A percentile compares a stretch with the other conserved stretches of the same genome.
Conservation (phyloP, 2,329 filamentous ascomycete species). For the Phaeosphaeriaceae sp. region DNA sequence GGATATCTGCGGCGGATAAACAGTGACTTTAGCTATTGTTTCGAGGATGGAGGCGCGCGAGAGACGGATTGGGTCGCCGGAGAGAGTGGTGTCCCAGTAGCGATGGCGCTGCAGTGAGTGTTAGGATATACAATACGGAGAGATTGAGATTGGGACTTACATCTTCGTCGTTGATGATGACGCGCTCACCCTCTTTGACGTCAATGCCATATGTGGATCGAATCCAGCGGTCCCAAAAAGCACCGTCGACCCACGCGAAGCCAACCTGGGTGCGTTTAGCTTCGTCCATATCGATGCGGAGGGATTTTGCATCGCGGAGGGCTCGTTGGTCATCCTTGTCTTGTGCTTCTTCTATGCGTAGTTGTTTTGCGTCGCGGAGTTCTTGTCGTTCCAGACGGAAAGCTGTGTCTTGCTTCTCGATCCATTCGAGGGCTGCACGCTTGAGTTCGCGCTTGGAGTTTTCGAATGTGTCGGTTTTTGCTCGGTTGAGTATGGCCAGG, state of each 20-base stretch:
- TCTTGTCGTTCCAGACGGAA: constrained; percentile 95
- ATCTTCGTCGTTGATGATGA: constrained; percentile 97
- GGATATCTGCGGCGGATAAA: constrained; percentile 72
- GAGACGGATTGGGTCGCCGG: constrained; percentile 86
- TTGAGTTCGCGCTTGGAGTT: constrained; percentile 88
- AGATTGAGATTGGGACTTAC: no score
- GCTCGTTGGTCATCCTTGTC: constrained; percentile 90
- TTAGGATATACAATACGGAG: no score
- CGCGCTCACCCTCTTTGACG: constrained; percentile 81
- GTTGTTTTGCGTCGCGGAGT: constrained; percentile 89
- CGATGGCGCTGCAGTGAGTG: constrained; percentile 72
- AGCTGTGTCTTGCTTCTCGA: constrained; percentile 90
- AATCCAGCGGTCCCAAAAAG: constrained; percentile 98
- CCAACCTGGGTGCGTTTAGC: constrained; percentile 85
- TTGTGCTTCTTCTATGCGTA: constrained; percentile 94
- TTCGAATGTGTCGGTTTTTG: constrained; percentile 78
- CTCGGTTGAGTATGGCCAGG: constrained; percentile 82
- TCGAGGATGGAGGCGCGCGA: constrained; percentile 91
- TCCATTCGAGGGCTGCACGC: constrained; percentile 95
- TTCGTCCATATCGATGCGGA: constrained; percentile 88
- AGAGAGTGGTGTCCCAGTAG: constrained; percentile 93
- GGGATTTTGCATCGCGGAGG: constrained; percentile 84
- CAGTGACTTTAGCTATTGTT: constrained; percentile 75
- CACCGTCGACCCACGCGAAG: constrained; percentile 96
- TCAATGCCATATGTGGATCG: constrained; percentile 93